Evolutionary conservation across 2,329 filamentous ascomycete genomes (phyloP), one percentile per base, ranked within the genome.

Genomic region (Calonectria pseudoreteaudii): DNA sequence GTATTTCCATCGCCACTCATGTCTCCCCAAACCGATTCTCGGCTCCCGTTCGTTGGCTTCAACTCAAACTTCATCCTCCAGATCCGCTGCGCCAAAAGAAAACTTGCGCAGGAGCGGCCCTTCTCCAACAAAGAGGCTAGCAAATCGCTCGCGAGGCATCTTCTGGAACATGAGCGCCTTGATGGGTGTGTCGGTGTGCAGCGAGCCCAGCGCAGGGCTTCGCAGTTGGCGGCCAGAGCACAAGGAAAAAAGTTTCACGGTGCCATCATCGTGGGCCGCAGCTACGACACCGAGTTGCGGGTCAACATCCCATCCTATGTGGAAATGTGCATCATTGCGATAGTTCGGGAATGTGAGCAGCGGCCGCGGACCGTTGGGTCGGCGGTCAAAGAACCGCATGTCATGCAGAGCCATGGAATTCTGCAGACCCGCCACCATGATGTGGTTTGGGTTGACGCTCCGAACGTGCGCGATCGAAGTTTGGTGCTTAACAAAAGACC

Each of bases 371-470:
- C 78, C 75, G 66, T 79, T 78, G 2, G 76, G 56, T 7, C 72
- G 73, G 49, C 67, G 49, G 52, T 56, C 70, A 28, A 78, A 66
- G 75, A 86, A 90, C 1, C 91, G 90, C 38, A 90, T 74, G 75
- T 93, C 91, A 77, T 91, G 93, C 7, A 92, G 82, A 1, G 85
- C 85, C 84, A 93, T 88, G 68, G 79, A 84, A 78, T 85, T 86
- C 38, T 82, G 78, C 2, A 91, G 82, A 1, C 91, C 90, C 0
- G 90, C 87, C 4, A 88, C 88, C 2, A 93, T 83, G 26, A 92
- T 83, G 56, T 89, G 87, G 76, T 90, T 82, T 10, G 83, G 81
- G 64, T 87, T 86, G 2, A 91, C 77, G 67, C 87, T 86, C 41
- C 85, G 86, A 38, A 92, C 80, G 71, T 91, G 89, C 0, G 89